Evolutionary conservation across 148 eudicot genomes (phyloP), one percentile per base, ranked within the genome.

Genomic region (Mesembryanthemum crystallinum): DNA sequence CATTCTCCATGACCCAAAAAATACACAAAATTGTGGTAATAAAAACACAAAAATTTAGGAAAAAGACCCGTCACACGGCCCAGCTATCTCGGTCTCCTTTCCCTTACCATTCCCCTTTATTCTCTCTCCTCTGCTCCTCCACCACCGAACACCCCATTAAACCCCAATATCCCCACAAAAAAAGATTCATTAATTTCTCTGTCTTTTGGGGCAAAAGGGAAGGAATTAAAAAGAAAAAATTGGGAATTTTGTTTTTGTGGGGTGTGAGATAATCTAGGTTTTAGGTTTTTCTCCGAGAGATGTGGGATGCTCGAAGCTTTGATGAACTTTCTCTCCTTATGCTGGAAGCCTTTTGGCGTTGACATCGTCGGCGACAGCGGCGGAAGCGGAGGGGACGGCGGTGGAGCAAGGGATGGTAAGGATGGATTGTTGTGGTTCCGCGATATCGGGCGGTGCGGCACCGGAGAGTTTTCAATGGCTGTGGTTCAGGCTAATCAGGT

Each of bases 291-390:
- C 15, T 13, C 65, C 82, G 76, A 85, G 88, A 81, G 83, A 90
- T 90, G 91, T 86, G 90, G 90, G 84, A 86, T 89, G 94, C 85
- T 83, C 68, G 77, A 76, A 84, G 85, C 78, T 42, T 85, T 85
- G 87, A 90, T 90, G 91, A 88, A 88, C 84, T 79, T 82, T 70
- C 77, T 88, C 67, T 82, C 91, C 55, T 76, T 79, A 39, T 88
- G 90, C 72, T 88, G 85, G 88, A 90, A 85, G 86, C 90, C 92
- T 28, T 82, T 87, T 80, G 89, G 87, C 81, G 59, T 83, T 71
- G 78, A 75, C 69, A 69, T 78, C 70, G 86, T 81, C 52, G 75
- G 69, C 15, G 69, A n/a, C n/a, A n/a, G 69, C 25, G 45, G 35
- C 11, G 32, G 21, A 3, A 58, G 23, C 45, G 69, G 57, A 1